Base-by-base conservation (phyloP, 495 filamentous ascomycete genomes). In the Neurospora sp. region DNA sequence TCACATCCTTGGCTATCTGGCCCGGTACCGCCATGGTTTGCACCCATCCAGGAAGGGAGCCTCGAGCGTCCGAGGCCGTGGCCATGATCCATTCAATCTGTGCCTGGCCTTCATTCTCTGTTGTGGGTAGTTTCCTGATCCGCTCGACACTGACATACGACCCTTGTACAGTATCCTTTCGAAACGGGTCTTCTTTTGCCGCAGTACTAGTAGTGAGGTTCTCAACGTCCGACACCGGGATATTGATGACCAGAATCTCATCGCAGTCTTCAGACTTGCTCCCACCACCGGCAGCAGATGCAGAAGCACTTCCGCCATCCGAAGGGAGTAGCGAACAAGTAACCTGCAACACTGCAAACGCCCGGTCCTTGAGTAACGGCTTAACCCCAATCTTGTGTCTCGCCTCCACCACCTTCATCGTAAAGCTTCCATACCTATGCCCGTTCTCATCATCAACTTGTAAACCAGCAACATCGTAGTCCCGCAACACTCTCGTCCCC, bases 1-100 rank as follows among this genome's bases (percentile, higher is more conserved):
- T 87, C 27, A 94, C 92, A 83, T 94, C 92, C 75, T 90, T 90
- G 39, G 89, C 88, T 72, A 94, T 87, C 46, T 88, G 86, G 12
- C 84, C 85, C 2, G 90, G 89, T 38, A 93, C 86, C 16, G 88
- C 90, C 70, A 88, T 78, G 74, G 90, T 87, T 84, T 93, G 91
- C 76, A 92, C 80, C 87, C 86, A 91, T 78, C 85, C 81, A 8
- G 92, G 92, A 71, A 94, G 84, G 37, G 84, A 83, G 10, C 92
- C 91, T 20, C 84, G 84, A 0, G 91, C 90, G 78, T 93, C 87
- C 62, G 90, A 90, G n/a, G 89, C 87, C 62, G 91, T 92, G 4
- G 88, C 88, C 87, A 92, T 91, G 7, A 88, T 84, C 90, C 90
- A 94, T 74, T 88, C 84, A 39, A 91, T 83, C 39, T 83, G 78